These are phyloP conservation scores for Mycena vitilis DNA, from an alignment of 768 basidiomycete genomes.

Conservation along the genomic window DNA sequence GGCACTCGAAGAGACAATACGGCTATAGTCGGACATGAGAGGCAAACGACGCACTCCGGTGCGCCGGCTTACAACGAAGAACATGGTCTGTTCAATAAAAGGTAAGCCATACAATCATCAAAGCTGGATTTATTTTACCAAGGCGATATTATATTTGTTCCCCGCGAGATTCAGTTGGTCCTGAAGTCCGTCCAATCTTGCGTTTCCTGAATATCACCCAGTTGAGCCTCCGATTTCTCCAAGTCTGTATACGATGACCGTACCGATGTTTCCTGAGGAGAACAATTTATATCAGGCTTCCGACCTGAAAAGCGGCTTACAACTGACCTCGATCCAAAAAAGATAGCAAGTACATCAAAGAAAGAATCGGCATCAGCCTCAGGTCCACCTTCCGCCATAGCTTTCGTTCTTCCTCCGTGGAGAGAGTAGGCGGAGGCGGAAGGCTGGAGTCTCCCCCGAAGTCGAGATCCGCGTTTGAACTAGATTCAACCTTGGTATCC, in stretches of 20 bases:
- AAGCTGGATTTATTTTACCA: conserved; percentile 50
- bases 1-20: conserved; percentile 75
- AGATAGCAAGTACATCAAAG: conserved; percentile 70
- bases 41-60: not conserved
- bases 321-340: conserved; percentile 72
- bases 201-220: conserved; percentile 60
- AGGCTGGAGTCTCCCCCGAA: conserved; percentile 60
- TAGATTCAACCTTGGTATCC: conserved; percentile 21
- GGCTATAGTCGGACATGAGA: conserved; percentile 48
- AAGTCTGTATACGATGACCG: conserved; percentile 1
- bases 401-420: conserved; percentile 60
- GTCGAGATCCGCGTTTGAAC: conserved; percentile 39
- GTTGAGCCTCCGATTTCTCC: not conserved
- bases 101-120: conserved; percentile 18
- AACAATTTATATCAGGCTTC: not conserved
- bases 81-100: conserved; percentile 65
- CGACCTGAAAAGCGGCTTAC: not conserved
- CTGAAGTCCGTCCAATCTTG: conserved; percentile 70
- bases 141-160: conserved; percentile 73
- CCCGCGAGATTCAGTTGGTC: conserved; percentile 67
- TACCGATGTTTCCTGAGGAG: conserved; percentile 67
- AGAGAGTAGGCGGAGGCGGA: conserved; percentile 59
- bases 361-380: conserved; percentile 69
- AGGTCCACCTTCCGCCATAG: conserved; percentile 71
- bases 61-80: conserved; percentile 65